Base-by-base conservation (phyloP, 305 asterid genomes). In the Fraxinus latifolia region DNA sequence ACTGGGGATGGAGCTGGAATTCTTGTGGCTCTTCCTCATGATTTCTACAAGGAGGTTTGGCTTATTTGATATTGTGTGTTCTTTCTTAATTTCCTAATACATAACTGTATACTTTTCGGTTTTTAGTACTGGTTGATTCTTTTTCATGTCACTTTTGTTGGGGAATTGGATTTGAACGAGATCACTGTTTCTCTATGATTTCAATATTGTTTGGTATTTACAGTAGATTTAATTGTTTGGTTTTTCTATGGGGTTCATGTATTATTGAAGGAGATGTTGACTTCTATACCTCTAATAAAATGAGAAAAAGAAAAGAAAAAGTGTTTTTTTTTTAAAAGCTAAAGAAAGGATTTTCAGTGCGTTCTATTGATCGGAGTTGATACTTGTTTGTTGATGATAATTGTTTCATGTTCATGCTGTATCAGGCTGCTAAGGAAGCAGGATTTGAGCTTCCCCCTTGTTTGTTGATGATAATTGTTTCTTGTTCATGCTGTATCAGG, bases 1-100 rank as follows among this genome's bases (percentile, higher is more conserved):
- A 96, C 99, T 32, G 99, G 99, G 55, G 99, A 96, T 87, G 99
- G 99, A 23, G 99, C 99, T 82, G 99, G 99, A 37, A 96, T 96
- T 87, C 98, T 96, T 44, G 99, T 96, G 32, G 99, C 91, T 62
- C 92, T 96, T 87, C 97, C 99, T 78, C 98, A 94, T 81, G 91
- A 88, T 70, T 94, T 96, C 88, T 96, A 87, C 88, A 89, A 76
- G 84, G 97, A 94, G 98, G 99, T 96, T 68, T 4, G 86, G 7
- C 34, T 77, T 9, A 39, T 65, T 3, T 31, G 8, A 3, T 27
- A 17, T 39, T 8, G 17, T 14, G 11, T 32, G 23, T 3, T 25
- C 3, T 21, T 8, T 14, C 32, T 75, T 68, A 1, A 12, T 33
- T 50, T 77, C 2, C 3, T 53, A 0, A 50, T 39, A 3, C 5